Base-by-base conservation (phyloP, 2,329 filamentous ascomycete species). In the Clonostachys rosea region DNA sequence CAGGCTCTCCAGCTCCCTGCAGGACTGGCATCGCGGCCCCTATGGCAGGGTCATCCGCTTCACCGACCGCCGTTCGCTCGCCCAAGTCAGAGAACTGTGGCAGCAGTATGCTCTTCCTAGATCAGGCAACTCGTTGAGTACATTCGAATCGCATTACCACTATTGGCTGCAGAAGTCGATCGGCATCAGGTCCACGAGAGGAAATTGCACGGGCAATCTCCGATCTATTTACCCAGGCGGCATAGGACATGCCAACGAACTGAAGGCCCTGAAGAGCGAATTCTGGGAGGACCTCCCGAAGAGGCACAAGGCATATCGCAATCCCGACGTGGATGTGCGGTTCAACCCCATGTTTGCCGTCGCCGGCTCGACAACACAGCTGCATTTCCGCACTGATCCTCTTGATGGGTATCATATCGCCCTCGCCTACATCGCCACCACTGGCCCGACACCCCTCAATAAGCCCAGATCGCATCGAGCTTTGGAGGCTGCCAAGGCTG, bases 401-500 rank as follows among this genome's bases (percentile, higher is more conserved):
- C 51, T 81, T 1, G 54, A 74, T 6, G 74, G 79, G 2, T 85
- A 78, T 48, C 80, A 84, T 57, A 65, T 84, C n/a, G 75, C 76
- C 3, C 62, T 69, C 1, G 74, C 70, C 3, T 70, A 67, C 48
- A 64, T 66, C 3, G 55, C 64, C 0, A 59, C 75, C 2, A 52
- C 61, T 0, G 56, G 66, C 5, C 44, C 52, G 1, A 76, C 73
- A 2, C 70, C 73, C 0, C 57, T 76, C 24, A 59, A 58, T 30
- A 30, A 7, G 52, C 60, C 2, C 40, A 52, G 3, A 42, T 44
- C 2, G 30, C 46, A 2, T 18, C 49, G 30, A 49, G 49, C 9
- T 56, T 57, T 37, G 55, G 53, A 33, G 46, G 63, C 67, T 1
- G 74, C 73, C 1, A 66, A 61, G 47, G 51, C 56, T 3, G 70